Evolutionary conservation across 495 filamentous ascomycete species (phyloP).

Genomic region (Copromyces sp.): DNA sequence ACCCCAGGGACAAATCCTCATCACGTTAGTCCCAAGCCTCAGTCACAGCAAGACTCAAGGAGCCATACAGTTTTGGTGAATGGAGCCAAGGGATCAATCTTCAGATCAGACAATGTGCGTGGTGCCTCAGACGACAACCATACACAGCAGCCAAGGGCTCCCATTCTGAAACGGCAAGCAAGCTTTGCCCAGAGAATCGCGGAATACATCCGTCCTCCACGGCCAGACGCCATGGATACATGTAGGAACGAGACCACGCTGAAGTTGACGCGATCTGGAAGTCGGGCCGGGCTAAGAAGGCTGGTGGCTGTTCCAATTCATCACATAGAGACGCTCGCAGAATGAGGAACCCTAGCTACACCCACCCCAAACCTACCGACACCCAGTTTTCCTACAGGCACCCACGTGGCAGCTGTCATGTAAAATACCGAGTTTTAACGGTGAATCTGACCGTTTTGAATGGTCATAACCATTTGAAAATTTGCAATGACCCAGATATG

Average conservation of each 20-base stretch:
- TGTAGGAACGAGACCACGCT: background rate
- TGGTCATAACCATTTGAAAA: too few species aligned
- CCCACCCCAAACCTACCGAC: too few species aligned
- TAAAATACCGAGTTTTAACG: too few species aligned
- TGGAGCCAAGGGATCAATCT: background rate
- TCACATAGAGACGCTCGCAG: background rate
- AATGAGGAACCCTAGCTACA: too few species aligned
- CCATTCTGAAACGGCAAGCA: constrained; percentile 12
- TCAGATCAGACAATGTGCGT: background rate
- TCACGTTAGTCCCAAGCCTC: background rate
- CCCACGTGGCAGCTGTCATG: too few species aligned
- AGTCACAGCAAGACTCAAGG: background rate
- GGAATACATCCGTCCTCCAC: constrained; percentile 21
- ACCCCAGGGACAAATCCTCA: background rate
- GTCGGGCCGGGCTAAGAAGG: background rate
- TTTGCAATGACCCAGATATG: too few species aligned
- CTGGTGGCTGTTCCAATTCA: background rate
- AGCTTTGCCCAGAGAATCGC: constrained; percentile 19
- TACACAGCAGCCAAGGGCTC: background rate
- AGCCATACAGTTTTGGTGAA: background rate
- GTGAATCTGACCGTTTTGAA: too few species aligned
- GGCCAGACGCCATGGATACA: background rate
- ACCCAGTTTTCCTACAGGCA: too few species aligned
- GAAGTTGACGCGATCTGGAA: background rate
- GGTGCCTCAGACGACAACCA: background rate